Percentiles rank a stretch among this genome's conserved stretches.
These are phyloP conservation scores for Mimosa bimucronata DNA, from an alignment of 306 rosid genomes.

Conservation along the genomic window DNA sequence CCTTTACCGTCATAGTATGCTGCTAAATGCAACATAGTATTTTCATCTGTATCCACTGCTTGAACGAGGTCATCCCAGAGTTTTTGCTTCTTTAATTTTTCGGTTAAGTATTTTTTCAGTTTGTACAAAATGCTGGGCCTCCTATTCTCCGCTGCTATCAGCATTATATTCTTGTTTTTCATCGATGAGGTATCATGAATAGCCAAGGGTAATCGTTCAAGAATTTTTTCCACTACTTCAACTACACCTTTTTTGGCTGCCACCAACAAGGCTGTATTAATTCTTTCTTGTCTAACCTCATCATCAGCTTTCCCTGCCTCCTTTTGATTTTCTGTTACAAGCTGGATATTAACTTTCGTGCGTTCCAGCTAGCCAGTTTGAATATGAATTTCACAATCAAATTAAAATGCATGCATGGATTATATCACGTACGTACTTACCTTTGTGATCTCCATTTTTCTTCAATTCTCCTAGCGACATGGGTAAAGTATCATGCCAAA, in stretches of 20 bases:
- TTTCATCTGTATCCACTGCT: neutral
- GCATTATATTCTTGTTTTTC: neutral
- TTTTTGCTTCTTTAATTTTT: neutral
- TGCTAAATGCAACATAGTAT: conserved; percentile 23
- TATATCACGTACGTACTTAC: too few species aligned
- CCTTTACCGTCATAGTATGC: neutral
- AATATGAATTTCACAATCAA: too few species aligned
- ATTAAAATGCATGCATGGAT: too few species aligned
- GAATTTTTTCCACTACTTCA: conserved; percentile 2
- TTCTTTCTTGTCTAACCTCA: neutral
- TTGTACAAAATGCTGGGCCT: neutral
- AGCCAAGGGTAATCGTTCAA: neutral
- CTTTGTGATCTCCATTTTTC: too few species aligned
- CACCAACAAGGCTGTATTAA: neutral
- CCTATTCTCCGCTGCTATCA: conserved; percentile 3
- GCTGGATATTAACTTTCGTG: too few species aligned
- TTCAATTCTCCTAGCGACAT: too few species aligned
- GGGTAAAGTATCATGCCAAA: too few species aligned
- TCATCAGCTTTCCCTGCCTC: neutral
- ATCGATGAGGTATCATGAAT: neutral
- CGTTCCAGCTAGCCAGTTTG: too few species aligned
- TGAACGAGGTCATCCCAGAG: neutral
- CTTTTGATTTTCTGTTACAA: too few species aligned
- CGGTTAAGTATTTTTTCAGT: neutral
- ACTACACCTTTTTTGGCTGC: neutral